These are phyloP conservation scores for Macrolepiota dolichaula DNA, from an alignment of 768 basidiomycete species.

Conservation along the genomic window DNA sequence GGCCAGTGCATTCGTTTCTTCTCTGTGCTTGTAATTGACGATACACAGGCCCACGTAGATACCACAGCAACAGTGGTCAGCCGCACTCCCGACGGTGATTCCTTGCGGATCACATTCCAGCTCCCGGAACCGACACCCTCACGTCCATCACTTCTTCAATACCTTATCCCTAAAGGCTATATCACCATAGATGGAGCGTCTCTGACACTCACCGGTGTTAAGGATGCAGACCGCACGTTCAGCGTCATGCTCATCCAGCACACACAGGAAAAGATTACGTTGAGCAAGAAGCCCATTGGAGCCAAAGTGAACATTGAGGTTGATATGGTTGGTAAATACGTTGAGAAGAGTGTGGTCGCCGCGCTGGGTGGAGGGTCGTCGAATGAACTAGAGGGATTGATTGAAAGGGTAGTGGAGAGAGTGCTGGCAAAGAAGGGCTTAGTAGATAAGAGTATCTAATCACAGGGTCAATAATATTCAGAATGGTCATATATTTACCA, in stretches of 20 bases:
- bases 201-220: conserved; percentile 82
- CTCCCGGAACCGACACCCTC: conserved; percentile 56
- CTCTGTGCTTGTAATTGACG: neutral
- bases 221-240: conserved; percentile 61
- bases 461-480: conserved; percentile 5
- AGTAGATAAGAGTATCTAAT: conserved; percentile 11
- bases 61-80: conserved; percentile 75
- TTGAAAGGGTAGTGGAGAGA: conserved; percentile 59
- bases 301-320: conserved; percentile 92
- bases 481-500: neutral
- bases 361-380: conserved; percentile 53
- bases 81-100: conserved; percentile 76
- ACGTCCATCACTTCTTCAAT: conserved; percentile 66
- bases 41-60: conserved; percentile 85
- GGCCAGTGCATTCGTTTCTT: conserved; percentile 36
- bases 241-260: conserved; percentile 95
- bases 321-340: conserved; percentile 92
- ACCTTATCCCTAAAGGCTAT: conserved; percentile 93
- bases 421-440: conserved; percentile 45
- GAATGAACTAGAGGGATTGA: conserved; percentile 41
- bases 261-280: conserved; percentile 84
- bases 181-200: conserved; percentile 93
- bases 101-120: conserved; percentile 80
- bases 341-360: conserved; percentile 76
- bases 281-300: conserved; percentile 72